Evolutionary conservation across 2,329 filamentous ascomycete genomes (phyloP), one percentile per base, ranked within the genome.

Genomic region (Monilinia polystroma): DNA sequence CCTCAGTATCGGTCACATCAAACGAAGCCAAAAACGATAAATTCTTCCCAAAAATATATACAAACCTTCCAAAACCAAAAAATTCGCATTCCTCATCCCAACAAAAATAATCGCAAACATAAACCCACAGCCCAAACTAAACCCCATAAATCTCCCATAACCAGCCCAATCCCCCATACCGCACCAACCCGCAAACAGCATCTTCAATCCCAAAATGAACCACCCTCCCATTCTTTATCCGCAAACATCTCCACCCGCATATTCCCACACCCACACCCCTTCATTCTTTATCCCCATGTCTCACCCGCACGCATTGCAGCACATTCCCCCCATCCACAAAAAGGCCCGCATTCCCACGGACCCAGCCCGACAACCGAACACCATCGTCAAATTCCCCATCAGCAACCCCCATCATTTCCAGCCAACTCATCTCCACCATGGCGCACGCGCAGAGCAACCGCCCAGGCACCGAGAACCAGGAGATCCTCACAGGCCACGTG

Each of bases 221-320:
- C 12, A 23, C 18, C 23, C 29, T 47, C 18, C n/a, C 20, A 51
- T 62, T 62, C 45, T 52, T 62, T 41, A 51, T 51, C 58, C 45
- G 58, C 10, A 62, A 62, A 62, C 58, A 38, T 62, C 32, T 45
- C 29, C 45, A 51, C 58, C 38, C 58, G 58, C 29, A 29, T 62
- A 16, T 51, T 51, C 45, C 32, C 38, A 29, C 38, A 12, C 26
- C 32, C 26, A 8, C 45, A 11, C 45, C 47, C 45, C 51, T 51
- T 51, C 58, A 51, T 62, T 62, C 58, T 51, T 51, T 51, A 20
- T 60, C n/a, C 32, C 45, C 45, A 41, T 60, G 58, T 60, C 45
- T 60, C 58, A 62, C 45, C 51, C 38, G 58, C 45, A 52, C 58
- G 29, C 58, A 41, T 62, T 16, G 1, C 18, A 20, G 3, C 3